phyloP scores from a whole-genome alignment of 768 basidiomycete genomes.

The Mycena latifolia region DNA sequence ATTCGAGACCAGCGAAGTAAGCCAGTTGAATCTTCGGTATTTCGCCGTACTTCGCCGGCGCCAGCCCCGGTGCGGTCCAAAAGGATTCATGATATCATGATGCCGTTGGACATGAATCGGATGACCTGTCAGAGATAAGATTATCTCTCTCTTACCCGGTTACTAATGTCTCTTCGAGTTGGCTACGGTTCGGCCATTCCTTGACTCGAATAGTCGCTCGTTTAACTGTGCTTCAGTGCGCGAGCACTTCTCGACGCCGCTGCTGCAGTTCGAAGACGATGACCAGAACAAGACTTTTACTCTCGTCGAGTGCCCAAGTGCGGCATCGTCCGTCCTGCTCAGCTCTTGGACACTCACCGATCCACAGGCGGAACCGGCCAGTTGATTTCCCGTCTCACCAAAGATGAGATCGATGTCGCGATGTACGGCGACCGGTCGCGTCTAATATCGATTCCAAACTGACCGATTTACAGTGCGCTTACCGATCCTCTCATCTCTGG shows the following conservation, averaged over 20 bases:
- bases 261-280: constrained; percentile 84
- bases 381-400: constrained; percentile 78
- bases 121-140: too few relatives aligned
- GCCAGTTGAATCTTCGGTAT: too few relatives aligned
- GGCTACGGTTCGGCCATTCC: constrained; percentile 56
- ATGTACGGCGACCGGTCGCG: constrained; percentile 62
- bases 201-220: background rate
- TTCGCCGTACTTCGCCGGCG: too few relatives aligned
- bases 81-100: too few relatives aligned
- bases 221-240: constrained; percentile 57
- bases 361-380: constrained; percentile 87
- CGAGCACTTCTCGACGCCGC: constrained; percentile 93
- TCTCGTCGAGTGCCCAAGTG: constrained; percentile 92
- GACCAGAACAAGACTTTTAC: constrained; percentile 82
- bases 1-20: too few relatives aligned
- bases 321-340: background rate
- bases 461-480: constrained; percentile 69
- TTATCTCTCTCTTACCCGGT: background rate
- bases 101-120: too few relatives aligned
- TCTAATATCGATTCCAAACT: background rate
- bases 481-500: constrained; percentile 94
- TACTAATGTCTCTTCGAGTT: constrained; percentile 53
- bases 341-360: constrained; percentile 16
- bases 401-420: constrained; percentile 85
- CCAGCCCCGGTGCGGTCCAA: too few relatives aligned